Conservation (phyloP, 2,329 filamentous ascomycete species). For the Stemphylium vesicarium region DNA sequence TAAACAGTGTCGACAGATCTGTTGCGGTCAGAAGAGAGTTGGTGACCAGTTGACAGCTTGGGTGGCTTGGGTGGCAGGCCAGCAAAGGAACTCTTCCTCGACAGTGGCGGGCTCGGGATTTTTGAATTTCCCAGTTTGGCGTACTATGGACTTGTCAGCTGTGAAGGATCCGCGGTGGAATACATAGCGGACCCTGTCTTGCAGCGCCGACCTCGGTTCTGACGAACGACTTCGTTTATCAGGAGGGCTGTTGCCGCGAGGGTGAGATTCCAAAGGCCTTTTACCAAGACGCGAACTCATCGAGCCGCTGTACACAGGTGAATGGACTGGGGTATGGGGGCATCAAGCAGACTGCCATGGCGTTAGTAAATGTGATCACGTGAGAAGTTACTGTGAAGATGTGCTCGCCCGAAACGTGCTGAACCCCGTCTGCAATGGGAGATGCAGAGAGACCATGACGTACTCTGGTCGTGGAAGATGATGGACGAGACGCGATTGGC, state of each 20-base stretch:
- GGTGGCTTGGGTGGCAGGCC: slow-evolving; percentile 1
- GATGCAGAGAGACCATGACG: too few relatives aligned
- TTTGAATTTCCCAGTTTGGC: neutral
- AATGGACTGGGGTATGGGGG: neutral
- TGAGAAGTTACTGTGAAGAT: neutral
- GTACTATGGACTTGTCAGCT: slow-evolving; percentile 13
- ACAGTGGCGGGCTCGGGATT: slow-evolving; percentile 11
- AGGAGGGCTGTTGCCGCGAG: slow-evolving; percentile 29
- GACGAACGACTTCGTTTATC: slow-evolving; percentile 20
- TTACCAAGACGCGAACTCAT: slow-evolving; percentile 23
- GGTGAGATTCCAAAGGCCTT: slow-evolving; percentile 17
- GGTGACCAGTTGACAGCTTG: slow-evolving; percentile 7
- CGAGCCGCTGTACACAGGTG: neutral
- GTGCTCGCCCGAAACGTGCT: neutral
- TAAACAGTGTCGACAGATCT: slow-evolving; percentile 6
- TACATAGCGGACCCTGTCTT: slow-evolving; percentile 10
- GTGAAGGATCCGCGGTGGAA: neutral
- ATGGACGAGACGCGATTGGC: too few relatives aligned
- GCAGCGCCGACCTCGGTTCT: neutral
- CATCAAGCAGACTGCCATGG: neutral
- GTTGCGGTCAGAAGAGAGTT: slow-evolving; percentile 15
- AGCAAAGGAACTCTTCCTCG: slow-evolving; percentile 20
- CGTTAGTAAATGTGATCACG: neutral
- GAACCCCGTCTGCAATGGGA: neutral
- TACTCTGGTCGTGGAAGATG: too few relatives aligned